These are phyloP conservation scores for Candida neerlandica DNA, from an alignment of 1,139 yeast genomes.

Conservation along the genomic window DNA sequence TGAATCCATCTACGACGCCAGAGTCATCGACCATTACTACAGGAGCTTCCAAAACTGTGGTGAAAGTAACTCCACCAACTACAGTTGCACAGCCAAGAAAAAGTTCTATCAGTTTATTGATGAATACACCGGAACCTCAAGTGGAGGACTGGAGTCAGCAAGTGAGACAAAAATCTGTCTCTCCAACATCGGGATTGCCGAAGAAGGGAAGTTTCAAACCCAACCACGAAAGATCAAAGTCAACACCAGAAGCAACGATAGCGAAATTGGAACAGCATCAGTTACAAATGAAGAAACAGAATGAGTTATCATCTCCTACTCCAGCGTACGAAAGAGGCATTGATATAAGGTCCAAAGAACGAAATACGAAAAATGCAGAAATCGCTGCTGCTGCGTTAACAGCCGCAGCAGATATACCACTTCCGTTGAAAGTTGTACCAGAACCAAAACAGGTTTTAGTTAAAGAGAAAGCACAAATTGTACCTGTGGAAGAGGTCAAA, in stretches of 20 bases:
- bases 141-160: not conserved
- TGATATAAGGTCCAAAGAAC: slow-evolving; percentile 37
- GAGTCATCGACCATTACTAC: not conserved
- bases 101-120: slow-evolving; percentile 17
- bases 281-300: not conserved
- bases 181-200: slow-evolving; percentile 13
- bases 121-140: slow-evolving; percentile 14
- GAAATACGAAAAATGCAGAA: slow-evolving; percentile 51
- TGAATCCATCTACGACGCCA: not conserved
- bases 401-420: slow-evolving; percentile 68
- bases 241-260: slow-evolving; percentile 23
- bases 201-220: slow-evolving; percentile 18
- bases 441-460: slow-evolving; percentile 6
- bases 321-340: slow-evolving; percentile 41
- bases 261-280: slow-evolving; percentile 6
- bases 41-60: not conserved
- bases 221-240: slow-evolving; percentile 29
- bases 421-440: slow-evolving; percentile 40
- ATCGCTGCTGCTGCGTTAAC: slow-evolving; percentile 75
- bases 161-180: slow-evolving; percentile 12
- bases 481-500: slow-evolving; percentile 6
- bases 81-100: slow-evolving; percentile 7
- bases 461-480: slow-evolving; percentile 7
- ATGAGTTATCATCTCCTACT: slow-evolving; percentile 12
- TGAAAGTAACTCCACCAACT: not conserved